These are phyloP conservation scores for Athelia sp. DNA, from an alignment of 1,284 basidiomycete species.

Conservation along the genomic window DNA sequence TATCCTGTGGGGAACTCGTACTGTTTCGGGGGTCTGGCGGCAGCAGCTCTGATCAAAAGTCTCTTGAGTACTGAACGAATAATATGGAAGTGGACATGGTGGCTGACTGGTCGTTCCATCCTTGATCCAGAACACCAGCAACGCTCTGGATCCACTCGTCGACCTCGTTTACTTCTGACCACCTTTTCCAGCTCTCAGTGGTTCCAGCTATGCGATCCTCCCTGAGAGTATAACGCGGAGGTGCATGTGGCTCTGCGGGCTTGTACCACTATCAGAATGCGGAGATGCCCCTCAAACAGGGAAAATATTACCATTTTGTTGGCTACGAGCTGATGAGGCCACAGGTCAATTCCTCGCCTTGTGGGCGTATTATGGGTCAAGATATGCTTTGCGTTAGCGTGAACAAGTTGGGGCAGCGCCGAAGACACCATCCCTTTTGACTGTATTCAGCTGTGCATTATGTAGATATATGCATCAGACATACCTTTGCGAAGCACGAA, in stretches of 20 bases:
- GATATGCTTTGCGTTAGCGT: constrained; percentile 65
- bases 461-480: constrained; percentile 10
- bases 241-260: constrained; percentile 57
- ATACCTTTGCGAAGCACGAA: constrained; percentile 94
- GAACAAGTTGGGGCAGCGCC: constrained; percentile 70
- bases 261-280: constrained; percentile 20
- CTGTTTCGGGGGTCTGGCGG: constrained; percentile 49
- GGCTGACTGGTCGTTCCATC: constrained; percentile 84
- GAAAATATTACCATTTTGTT: constrained; percentile 55
- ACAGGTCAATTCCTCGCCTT: constrained; percentile 58
- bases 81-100: constrained; percentile 1
- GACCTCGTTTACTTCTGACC: constrained; percentile 83
- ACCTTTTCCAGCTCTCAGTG: constrained; percentile 75
- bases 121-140: constrained; percentile 78
- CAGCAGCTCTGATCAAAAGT: constrained; percentile 37
- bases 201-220: constrained; percentile 73
- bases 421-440: constrained; percentile 64
- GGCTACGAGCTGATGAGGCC: constrained; percentile 86
- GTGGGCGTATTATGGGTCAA: constrained; percentile 42
- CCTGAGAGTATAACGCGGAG: constrained; percentile 64
- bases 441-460: neutral
- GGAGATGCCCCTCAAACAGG: neutral
- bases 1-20: constrained; percentile 98
- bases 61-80: constrained; percentile 5
- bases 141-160: constrained; percentile 94